Conservation (phyloP, 106 monocot genomes). For the Xerophyta viscosa region DNA sequence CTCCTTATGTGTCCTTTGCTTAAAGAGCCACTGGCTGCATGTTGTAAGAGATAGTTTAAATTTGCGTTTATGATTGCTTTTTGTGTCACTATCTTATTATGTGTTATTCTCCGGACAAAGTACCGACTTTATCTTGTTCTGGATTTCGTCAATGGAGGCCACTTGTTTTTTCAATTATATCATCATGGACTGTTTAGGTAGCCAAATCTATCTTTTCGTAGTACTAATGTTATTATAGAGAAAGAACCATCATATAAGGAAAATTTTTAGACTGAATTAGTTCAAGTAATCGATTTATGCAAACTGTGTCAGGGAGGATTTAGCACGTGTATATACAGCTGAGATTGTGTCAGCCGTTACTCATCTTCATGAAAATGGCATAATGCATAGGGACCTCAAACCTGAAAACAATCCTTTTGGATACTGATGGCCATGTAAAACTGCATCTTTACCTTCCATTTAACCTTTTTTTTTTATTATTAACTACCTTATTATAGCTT, state of each 20-base stretch:
- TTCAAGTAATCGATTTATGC: too few species aligned
- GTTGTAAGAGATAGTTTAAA: too few species aligned
- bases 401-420: conserved; percentile 97
- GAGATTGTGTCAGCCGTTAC: conserved; percentile 97
- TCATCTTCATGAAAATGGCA: conserved; percentile 95
- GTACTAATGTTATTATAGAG: too few species aligned
- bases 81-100: not conserved
- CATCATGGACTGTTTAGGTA: conserved; percentile 93
- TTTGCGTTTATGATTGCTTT: too few species aligned
- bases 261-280: too few species aligned
- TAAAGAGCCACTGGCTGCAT: too few species aligned
- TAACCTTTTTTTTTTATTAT: too few species aligned
- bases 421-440: conserved; percentile 97
- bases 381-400: conserved; percentile 98
- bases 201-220: not conserved
- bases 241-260: too few species aligned
- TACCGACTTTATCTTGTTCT: conserved; percentile 92
- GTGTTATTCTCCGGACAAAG: conserved; percentile 62
- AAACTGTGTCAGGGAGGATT: conserved; percentile 99
- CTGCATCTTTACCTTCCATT: too few species aligned
- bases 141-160: conserved; percentile 93
- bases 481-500: too few species aligned
- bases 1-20: too few species aligned
- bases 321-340: conserved; percentile 88
- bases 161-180: conserved; percentile 94